phyloP scores from a whole-genome alignment of 148 eudicot species.

The Rhododendron mucronatum region DNA sequence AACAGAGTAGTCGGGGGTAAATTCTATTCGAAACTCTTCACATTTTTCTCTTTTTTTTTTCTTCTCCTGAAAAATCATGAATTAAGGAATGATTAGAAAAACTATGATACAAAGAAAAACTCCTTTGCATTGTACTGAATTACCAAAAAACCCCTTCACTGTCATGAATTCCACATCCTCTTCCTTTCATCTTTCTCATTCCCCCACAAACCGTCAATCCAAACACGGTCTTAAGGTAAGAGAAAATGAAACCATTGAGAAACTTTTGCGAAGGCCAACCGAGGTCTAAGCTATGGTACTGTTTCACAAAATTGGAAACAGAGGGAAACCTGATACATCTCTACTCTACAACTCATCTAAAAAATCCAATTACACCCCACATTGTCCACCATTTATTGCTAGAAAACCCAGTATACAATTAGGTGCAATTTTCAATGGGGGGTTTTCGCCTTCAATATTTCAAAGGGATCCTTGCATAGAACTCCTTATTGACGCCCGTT shows the following conservation, averaged over 20 bases:
- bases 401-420: background rate
- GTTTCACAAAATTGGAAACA: background rate
- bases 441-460: background rate
- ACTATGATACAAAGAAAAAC: background rate
- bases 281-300: background rate
- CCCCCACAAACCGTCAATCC: background rate
- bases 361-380: background rate
- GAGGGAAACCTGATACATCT: background rate
- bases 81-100: background rate
- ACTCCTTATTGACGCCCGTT: background rate
- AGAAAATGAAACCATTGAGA: background rate
- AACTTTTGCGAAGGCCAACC: background rate
- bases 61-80: background rate
- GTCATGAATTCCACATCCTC: background rate
- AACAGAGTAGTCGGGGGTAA: background rate
- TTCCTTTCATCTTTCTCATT: background rate
- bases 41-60: background rate
- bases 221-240: background rate
- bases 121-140: background rate
- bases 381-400: slow-evolving; percentile 1
- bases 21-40: background rate
- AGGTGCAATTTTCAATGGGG: background rate
- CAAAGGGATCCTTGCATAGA: background rate
- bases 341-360: background rate
- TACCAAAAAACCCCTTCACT: background rate